Base-by-base conservation (phyloP, 164 flowering plant genomes). In the Euptelea pleiosperma region DNA sequence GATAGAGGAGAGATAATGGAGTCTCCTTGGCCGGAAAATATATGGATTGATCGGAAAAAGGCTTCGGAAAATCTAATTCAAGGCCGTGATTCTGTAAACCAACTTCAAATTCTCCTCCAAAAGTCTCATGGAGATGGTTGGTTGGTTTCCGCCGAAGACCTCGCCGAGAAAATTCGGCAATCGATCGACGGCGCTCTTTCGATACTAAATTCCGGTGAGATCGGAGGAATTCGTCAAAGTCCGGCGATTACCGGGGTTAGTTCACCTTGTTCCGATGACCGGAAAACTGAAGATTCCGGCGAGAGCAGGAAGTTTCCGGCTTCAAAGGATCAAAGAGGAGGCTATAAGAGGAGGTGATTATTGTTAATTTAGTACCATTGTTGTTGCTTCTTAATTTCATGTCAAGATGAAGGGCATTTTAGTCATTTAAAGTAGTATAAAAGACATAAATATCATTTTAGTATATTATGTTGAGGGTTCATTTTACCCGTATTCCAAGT, bases 311-410 rank as follows among this genome's bases (percentile, higher is more conserved):
- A 33, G 55, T 15, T 2, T 47, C 28, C 50, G n/a, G 50, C 39
- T 6, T 21, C 25, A 0, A 48, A 30, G 8, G 50, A 41, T 18
- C 28, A 56, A 16, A 55, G 55, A 42, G 35, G 26, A 12, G 42
- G 57, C 1, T 49, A 18, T 30, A 67, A 67, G 52, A 61, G 70
- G 49, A 67, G 70, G 70, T 55, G 34, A 24, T 36, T 22, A 9
- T 14, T 8, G 25, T 10, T 0, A 14, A 14, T 7, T 58, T n/a
- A n/a, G n/a, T n/a, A n/a, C n/a, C n/a, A n/a, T 12, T 4, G 7
- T 42, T 14, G 0, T 12, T 1, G 1, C 15, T 2, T 49, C 8
- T 29, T 15, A 28, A 29, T 8, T 15, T n/a, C n/a, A n/a, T n/a
- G n/a, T n/a, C n/a, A n/a, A n/a, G n/a, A n/a, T n/a, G n/a, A 14